Percentiles rank a stretch among this genome's conserved stretches.
Conservation (phyloP, 1,139 yeast genomes). For the Lodderomyces orthopsilosis region DNA sequence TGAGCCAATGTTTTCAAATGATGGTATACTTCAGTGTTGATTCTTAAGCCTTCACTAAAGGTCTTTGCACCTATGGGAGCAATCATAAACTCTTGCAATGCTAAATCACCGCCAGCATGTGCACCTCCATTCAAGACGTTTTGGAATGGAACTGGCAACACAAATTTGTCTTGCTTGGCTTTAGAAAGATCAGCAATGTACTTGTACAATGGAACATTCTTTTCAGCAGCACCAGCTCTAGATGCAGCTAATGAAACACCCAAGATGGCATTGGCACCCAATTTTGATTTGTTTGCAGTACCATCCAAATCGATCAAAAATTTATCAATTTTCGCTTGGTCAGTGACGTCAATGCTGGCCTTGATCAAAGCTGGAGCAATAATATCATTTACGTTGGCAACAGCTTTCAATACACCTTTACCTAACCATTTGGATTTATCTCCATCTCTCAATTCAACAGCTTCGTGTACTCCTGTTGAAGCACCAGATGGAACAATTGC, state of each 20-base stretch:
- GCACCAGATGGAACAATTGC: slow-evolving; percentile 97
- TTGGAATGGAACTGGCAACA: slow-evolving; percentile 94
- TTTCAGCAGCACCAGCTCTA: slow-evolving; percentile 93
- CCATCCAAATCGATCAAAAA: slow-evolving; percentile 81
- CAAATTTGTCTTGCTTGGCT: slow-evolving; percentile 59
- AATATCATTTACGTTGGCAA: slow-evolving; percentile 81
- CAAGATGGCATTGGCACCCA: slow-evolving; percentile 94
- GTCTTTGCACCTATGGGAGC: slow-evolving; percentile 86
- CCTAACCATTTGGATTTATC: slow-evolving; percentile 94
- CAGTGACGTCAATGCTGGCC: slow-evolving; percentile 69
- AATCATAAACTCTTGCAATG: slow-evolving; percentile 98
- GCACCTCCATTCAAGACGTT: slow-evolving; percentile 98
- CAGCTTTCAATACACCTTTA: slow-evolving; percentile 92
- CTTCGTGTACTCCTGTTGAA: slow-evolving; percentile 93
- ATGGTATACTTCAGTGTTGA: slow-evolving; percentile 96
- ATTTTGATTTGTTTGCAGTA: slow-evolving; percentile 88
- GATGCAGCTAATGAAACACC: slow-evolving; percentile 94
- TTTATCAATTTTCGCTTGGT: slow-evolving; percentile 78
- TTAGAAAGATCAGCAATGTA: slow-evolving; percentile 75
- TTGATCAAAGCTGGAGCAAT: slow-evolving; percentile 85
- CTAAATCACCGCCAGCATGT: slow-evolving; percentile 98
- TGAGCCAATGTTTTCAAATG: slow-evolving; percentile 85
- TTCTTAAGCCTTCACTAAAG: slow-evolving; percentile 91
- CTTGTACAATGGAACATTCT: slow-evolving; percentile 79
- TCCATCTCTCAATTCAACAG: slow-evolving; percentile 91